Evolutionary conservation across 2,329 filamentous ascomycete species (phyloP), one percentile per base, ranked within the genome.

Genomic region (Aspergillus amoenus): DNA sequence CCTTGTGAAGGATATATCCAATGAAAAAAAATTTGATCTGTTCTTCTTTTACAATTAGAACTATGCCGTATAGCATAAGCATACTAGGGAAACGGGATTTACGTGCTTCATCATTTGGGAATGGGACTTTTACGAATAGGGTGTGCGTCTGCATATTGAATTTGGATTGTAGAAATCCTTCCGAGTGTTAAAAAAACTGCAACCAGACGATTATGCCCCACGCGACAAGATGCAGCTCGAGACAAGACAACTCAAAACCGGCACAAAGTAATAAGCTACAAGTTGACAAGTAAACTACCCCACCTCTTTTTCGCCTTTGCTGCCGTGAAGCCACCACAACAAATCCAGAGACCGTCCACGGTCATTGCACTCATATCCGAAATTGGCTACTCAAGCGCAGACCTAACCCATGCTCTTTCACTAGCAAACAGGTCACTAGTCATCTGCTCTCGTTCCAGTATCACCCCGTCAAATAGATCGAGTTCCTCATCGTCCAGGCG

Each of bases 1-100:
- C 73, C 70, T 73, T 72, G 64, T 68, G 67, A 69, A 70, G 66
- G 68, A 72, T 70, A 72, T 73, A 73, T 73, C 70, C 69, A 70
- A 68, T 70, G 65, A 68, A 71, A 73, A 72, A 72, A 72, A 68
- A 70, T 67, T 70, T 69, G 65, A 61, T 68, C 71, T 67, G 62
- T 70, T 69, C 64, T 62, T 70, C 66, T 64, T 68, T 67, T 69
- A 65, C 63, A 67, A 66, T 58, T 58, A 66, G 53, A 37, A 55
- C 50, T 59, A 43, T 32, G 48, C 55, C 59, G 63, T 72, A 69
- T 63, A 64, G 57, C 63, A 61, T 56, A 56, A 64, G 57, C 63
- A 61, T 56, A 56, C 59, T 51, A 56, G 53, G 47, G 53, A 56
- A 50, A 22, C 39, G 34, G 54, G 52, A 41, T 54, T 34, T 34